These are phyloP conservation scores for Xylariaceae sp. DNA, from an alignment of 2,329 filamentous ascomycete genomes.

Conservation along the genomic window DNA sequence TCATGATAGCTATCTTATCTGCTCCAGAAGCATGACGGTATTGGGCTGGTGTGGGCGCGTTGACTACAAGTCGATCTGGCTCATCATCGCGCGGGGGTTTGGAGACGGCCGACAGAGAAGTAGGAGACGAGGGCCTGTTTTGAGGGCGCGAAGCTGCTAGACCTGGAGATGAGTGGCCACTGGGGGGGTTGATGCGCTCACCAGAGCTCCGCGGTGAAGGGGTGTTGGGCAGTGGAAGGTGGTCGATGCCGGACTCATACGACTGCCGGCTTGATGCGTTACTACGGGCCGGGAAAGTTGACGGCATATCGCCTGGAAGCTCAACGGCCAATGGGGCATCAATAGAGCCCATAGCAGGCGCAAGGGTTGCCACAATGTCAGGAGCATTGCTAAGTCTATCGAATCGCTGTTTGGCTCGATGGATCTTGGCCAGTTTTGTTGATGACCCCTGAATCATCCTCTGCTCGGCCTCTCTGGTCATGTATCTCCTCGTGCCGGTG, in stretches of 20 bases:
- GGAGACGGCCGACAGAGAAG: conserved; percentile 24
- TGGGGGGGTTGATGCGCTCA: conserved; percentile 49
- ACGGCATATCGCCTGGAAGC: conserved; percentile 62
- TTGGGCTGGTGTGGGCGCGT: conserved; percentile 63
- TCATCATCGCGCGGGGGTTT: conserved; percentile 46
- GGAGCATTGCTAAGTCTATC: conserved; percentile 55
- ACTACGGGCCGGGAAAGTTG: conserved; percentile 42
- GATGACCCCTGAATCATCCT: conserved; percentile 78
- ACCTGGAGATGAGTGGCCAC: conserved; percentile 39
- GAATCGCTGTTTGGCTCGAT: conserved; percentile 74
- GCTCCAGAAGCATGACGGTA: conserved; percentile 63
- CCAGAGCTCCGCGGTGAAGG: conserved; percentile 59
- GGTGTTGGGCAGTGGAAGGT: conserved; percentile 50
- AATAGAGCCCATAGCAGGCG: conserved; percentile 45
- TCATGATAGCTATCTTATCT: conserved; percentile 72
- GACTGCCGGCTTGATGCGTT: conserved; percentile 55
- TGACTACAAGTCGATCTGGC: conserved; percentile 60
- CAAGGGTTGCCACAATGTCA: conserved; percentile 49
- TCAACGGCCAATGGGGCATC: conserved; percentile 60
- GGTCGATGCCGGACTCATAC: conserved; percentile 62
- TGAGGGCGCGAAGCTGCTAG: conserved; percentile 40
- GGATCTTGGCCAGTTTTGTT: conserved; percentile 81
- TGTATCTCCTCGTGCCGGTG: conserved; percentile 85
- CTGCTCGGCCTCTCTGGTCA: conserved; percentile 75
- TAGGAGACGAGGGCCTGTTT: conserved; percentile 32